phyloP scores from a whole-genome alignment of 176 grass and related monocot species.

The Pontederia paniculata region DNA sequence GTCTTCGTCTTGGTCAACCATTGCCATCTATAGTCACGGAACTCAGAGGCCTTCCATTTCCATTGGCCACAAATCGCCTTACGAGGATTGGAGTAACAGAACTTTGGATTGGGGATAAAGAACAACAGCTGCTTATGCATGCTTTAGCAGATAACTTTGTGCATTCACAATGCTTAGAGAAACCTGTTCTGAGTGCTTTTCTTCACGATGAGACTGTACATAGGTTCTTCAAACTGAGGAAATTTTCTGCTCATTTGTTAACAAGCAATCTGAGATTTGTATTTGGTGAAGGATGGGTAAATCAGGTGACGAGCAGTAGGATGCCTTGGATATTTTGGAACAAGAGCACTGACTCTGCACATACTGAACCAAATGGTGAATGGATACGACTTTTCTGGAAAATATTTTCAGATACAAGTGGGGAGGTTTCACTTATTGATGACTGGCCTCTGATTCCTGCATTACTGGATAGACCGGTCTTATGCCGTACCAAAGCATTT shows the following conservation, averaged over 20 bases:
- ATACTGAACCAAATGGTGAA: slow-evolving; percentile 48
- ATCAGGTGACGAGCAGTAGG: slow-evolving; percentile 24
- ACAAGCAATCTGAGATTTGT: slow-evolving; percentile 62
- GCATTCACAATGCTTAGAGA: slow-evolving; percentile 77
- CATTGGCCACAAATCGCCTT: slow-evolving; percentile 54
- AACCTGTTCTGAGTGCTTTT: slow-evolving; percentile 49
- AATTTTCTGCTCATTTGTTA: slow-evolving; percentile 66
- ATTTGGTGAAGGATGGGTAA: slow-evolving; percentile 56
- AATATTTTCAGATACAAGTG: slow-evolving; percentile 48
- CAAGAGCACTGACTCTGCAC: slow-evolving; percentile 34
- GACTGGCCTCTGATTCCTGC: slow-evolving; percentile 95
- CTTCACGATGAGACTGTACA: slow-evolving; percentile 73
- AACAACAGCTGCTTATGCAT: slow-evolving; percentile 77
- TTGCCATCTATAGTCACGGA: slow-evolving; percentile 59
- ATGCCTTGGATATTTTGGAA: slow-evolving; percentile 72
- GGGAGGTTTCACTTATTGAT: slow-evolving; percentile 68
- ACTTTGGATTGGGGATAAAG: slow-evolving; percentile 82
- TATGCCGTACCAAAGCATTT: slow-evolving; percentile 58
- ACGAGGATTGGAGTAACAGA: slow-evolving; percentile 64
- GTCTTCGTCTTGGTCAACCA: slow-evolving; percentile 13
- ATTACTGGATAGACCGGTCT: slow-evolving; percentile 49
- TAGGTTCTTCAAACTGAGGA: slow-evolving; percentile 53
- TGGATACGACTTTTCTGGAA: slow-evolving; percentile 92
- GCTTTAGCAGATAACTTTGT: slow-evolving; percentile 69
- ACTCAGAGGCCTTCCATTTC: slow-evolving; percentile 82